Conservation (phyloP, 148 eudicot genomes). For the Simmondsia chinensis region DNA sequence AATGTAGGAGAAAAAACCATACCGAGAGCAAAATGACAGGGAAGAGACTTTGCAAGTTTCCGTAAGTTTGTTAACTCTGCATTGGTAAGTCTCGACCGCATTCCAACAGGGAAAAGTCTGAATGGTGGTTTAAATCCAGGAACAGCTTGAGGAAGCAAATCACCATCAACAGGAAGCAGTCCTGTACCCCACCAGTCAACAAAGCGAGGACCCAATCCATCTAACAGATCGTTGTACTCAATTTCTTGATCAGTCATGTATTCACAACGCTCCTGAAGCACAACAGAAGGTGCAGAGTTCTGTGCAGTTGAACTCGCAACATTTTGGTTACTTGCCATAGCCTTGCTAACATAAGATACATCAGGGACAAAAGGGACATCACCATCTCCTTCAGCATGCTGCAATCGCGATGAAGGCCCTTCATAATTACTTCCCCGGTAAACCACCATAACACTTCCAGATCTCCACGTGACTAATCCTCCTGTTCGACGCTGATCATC, state of each 20-base stretch:
- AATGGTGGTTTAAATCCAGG: constrained; percentile 82
- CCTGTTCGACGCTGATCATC: constrained; percentile 79
- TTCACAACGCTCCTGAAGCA: constrained; percentile 16
- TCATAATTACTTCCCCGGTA: constrained; percentile 76
- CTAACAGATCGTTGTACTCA: constrained; percentile 58
- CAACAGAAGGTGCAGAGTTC: constrained; percentile 15
- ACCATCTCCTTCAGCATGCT: too few relatives aligned
- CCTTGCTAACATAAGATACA: constrained; percentile 29
- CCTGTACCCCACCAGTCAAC: constrained; percentile 99
- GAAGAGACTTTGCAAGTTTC: constrained; percentile 85
- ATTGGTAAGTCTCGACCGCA: constrained; percentile 71
- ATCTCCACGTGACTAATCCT: constrained; percentile 86
- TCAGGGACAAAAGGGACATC: constrained; percentile 51
- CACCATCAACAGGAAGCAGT: constrained; percentile 91
- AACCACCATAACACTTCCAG: constrained; percentile 99
- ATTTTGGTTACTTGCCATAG: constrained; percentile 9
- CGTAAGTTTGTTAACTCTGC: constrained; percentile 77
- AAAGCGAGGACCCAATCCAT: constrained; percentile 93
- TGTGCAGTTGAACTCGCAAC: constrained; percentile 16
- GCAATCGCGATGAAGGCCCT: constrained; percentile 48
- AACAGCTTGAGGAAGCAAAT: constrained; percentile 78
- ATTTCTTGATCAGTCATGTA: constrained; percentile 68
- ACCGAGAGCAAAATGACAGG: constrained; percentile 99
- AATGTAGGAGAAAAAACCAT: constrained; percentile 9
- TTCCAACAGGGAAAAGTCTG: constrained; percentile 86